Conservation (phyloP, 306 rosid genomes). For the Dalbergia cochinchinensis region DNA sequence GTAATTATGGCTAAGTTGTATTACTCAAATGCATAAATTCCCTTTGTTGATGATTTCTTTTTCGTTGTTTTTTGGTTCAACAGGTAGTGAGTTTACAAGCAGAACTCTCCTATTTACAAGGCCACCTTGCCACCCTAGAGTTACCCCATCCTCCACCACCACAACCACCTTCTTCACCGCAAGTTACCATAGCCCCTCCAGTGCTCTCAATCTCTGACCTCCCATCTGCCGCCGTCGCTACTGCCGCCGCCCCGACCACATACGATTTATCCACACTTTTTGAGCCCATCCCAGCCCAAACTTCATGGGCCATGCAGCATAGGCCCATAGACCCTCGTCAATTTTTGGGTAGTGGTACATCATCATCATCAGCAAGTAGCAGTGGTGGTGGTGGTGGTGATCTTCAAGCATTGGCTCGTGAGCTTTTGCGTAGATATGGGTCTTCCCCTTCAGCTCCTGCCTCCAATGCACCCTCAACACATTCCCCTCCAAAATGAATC, state of each 20-base stretch:
- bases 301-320: conserved; percentile 72
- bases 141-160: conserved; percentile 76
- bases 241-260: conserved; percentile 54
- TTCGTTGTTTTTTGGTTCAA: neutral
- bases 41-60: neutral
- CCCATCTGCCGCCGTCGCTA: conserved; percentile 54
- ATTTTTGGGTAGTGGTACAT: conserved; percentile 48
- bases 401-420: conserved; percentile 81
- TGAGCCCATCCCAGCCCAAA: conserved; percentile 77
- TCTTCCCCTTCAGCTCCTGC: conserved; percentile 50
- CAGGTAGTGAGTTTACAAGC: conserved; percentile 90
- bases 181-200: conserved; percentile 45
- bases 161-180: conserved; percentile 57
- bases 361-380: conserved; percentile 32
- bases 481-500: conserved; percentile 61
- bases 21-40: too few species aligned
- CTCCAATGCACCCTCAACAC: conserved; percentile 62
- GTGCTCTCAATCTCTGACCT: conserved; percentile 66
- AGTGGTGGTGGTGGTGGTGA: conserved; percentile 57
- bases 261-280: conserved; percentile 85
- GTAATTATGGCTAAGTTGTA: too few species aligned
- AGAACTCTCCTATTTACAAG: conserved; percentile 86
- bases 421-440: conserved; percentile 67
- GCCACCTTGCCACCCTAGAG: conserved; percentile 79
- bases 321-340: conserved; percentile 64